phyloP scores from a whole-genome alignment of 1,284 basidiomycete genomes.

The Ustilago tritici region DNA sequence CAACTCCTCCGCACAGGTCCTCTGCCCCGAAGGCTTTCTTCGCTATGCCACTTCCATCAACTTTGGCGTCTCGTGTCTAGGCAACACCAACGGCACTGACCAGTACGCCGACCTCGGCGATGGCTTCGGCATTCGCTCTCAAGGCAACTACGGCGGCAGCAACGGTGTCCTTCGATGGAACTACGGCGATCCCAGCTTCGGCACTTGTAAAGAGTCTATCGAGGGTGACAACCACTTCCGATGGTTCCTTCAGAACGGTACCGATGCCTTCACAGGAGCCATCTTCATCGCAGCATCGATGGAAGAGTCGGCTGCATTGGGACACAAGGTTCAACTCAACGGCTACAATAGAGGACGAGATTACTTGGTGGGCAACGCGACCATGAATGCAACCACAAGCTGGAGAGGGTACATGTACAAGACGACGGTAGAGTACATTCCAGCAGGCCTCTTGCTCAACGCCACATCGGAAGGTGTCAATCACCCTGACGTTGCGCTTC shows the following conservation, averaged over 20 bases:
- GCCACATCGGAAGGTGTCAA: slow-evolving; percentile 77
- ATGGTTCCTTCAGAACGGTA: slow-evolving; percentile 86
- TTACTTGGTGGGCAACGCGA: slow-evolving; percentile 74
- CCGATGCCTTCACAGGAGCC: slow-evolving; percentile 77
- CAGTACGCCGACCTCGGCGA: slow-evolving; percentile 63
- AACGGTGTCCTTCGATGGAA: slow-evolving; percentile 65
- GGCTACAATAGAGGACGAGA: slow-evolving; percentile 74
- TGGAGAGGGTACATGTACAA: slow-evolving; percentile 50
- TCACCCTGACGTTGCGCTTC: slow-evolving; percentile 73
- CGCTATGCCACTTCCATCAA: slow-evolving; percentile 67
- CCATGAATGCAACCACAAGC: slow-evolving; percentile 40
- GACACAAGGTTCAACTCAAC: slow-evolving; percentile 55
- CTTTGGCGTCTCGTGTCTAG: slow-evolving; percentile 67
- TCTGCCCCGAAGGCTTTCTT: slow-evolving; percentile 64
- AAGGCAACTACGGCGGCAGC: slow-evolving; percentile 57
- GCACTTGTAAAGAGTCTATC: slow-evolving; percentile 77
- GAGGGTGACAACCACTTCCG: slow-evolving; percentile 90
- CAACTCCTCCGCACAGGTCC: slow-evolving; percentile 53
- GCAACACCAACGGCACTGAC: slow-evolving; percentile 59
- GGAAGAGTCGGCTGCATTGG: slow-evolving; percentile 51
- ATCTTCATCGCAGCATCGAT: slow-evolving; percentile 79
- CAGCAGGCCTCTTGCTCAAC: slow-evolving; percentile 65
- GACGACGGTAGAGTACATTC: slow-evolving; percentile 63
- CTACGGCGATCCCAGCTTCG: slow-evolving; percentile 55
- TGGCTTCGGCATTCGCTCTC: slow-evolving; percentile 46